Conservation (phyloP, 1,284 basidiomycete species). For the Porogramme epimiltina region DNA sequence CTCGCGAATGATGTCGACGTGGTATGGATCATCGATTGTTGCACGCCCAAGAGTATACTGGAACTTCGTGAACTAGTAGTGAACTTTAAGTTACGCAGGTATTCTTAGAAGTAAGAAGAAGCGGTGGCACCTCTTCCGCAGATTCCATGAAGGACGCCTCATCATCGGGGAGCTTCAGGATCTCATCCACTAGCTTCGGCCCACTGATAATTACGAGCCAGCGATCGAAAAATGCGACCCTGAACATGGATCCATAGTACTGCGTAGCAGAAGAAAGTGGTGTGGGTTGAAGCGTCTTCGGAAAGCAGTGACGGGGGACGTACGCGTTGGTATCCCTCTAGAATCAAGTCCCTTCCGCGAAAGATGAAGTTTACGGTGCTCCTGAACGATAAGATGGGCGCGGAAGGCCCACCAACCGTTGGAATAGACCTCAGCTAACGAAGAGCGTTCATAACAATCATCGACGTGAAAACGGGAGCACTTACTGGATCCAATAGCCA, state of each 20-base stretch:
- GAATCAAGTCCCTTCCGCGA: slow-evolving; percentile 13
- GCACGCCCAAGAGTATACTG: slow-evolving; percentile 3
- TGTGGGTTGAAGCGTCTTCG: no score
- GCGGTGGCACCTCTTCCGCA: slow-evolving; percentile 25
- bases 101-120: background rate
- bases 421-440: slow-evolving; percentile 28
- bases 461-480: background rate
- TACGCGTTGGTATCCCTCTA: slow-evolving; percentile 26
- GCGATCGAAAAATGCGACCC: slow-evolving; percentile 36
- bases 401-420: slow-evolving; percentile 27
- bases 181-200: slow-evolving; percentile 39
- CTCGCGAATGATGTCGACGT: slow-evolving; percentile 27
- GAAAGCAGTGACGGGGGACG: background rate
- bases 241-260: slow-evolving; percentile 41
- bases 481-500: background rate
- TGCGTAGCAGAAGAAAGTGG: slow-evolving; percentile 10
- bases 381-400: slow-evolving; percentile 26
- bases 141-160: slow-evolving; percentile 39
- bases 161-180: slow-evolving; percentile 41
- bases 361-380: slow-evolving; percentile 15
- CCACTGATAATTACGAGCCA: slow-evolving; percentile 45
- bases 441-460: background rate
- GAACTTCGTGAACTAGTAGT: slow-evolving; percentile 1
- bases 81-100: background rate
- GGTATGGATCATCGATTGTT: slow-evolving; percentile 24